Base-by-base conservation (phyloP, 2,329 filamentous ascomycete species). In the Sarocladium strictum region DNA sequence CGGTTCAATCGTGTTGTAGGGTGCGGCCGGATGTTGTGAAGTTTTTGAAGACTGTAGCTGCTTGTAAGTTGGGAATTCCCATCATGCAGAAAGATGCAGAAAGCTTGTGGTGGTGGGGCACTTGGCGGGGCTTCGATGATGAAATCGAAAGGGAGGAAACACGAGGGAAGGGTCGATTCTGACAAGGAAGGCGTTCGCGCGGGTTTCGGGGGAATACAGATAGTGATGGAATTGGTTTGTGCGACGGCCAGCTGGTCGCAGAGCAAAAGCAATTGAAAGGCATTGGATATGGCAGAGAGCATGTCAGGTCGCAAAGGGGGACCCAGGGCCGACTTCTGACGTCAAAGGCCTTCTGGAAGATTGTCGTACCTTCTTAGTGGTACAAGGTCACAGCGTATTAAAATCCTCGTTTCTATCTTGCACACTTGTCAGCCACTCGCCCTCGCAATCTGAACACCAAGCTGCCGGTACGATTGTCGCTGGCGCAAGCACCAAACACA, bases 51-150 rank as follows among this genome's bases (percentile, higher is more conserved):
- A 35, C 47, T 51, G 27, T n/a, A 51, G 27, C 27, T 33, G 27
- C 12, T 33, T 51, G 47, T 51, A 51, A 51, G 47, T 51, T 29
- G 17, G 47, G 23, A 12, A 9, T 21, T 14, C 17, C n/a, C n/a
- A n/a, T n/a, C 27, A 24, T 51, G 47, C 29, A 51, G 47, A 51
- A 21, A 23, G 26, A 33, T 51, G 47, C 47, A 51, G 47, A 11
- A 51, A 51, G 47, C 47, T 51, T 35, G 47, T 51, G 47, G n/a
- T 51, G 47, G 47, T 51, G 47, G 47, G 47, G 47, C 47, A 33
- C 23, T 51, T 35, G 47, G 47, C 47, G 47, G 47, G 47, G 47
- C 47, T 4, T n/a, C 17, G 27, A 51, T 51, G 47, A 51, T 51
- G 47, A 24, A 51, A 51, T 51, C 6, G 47, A 19, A 51, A 32